Evolutionary conservation across 2,329 filamentous ascomycete genomes (phyloP), one percentile per base, ranked within the genome.

Genomic region (Sordariomycetes sp.): DNA sequence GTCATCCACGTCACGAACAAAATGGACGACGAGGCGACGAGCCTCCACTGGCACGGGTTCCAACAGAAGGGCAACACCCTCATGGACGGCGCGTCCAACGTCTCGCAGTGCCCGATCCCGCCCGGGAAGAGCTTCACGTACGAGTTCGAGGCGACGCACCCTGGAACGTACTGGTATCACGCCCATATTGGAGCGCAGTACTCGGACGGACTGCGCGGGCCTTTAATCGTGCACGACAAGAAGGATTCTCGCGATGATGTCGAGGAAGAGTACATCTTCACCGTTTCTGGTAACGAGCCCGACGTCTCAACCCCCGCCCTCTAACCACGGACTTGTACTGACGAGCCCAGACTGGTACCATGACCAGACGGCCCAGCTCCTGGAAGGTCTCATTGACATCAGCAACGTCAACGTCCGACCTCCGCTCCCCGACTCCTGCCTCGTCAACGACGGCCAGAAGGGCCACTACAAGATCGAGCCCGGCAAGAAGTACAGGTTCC

Each of bases 11-110:
- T 80, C 20, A 68, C 68, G 62, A 83, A 83, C 67, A 65, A 69
- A 37, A 71, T 83, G 7, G 75, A 73, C n/a, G 80, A 81, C 64
- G 70, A 81, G 65, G 76, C 74, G 3, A 78, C 78, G 4, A 76
- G 77, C 51, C 61, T 81, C 1, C 78, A 76, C 67, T 87, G 81
- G 67, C 84, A 87, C 66, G 84, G 84, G 25, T 68, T 86, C 60
- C 77, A 72, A 67, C 79, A 82, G 68, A 71, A 76, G 63, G 73
- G 73, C 40, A 81, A 78, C 1, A 72, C 70, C 5, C 69, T 76
- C 35, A 83, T 85, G 77, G 85, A 88, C 66, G 85, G 85, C 0
- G 76, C 80, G 2, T 71, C 70, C 2, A 74, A 73, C 16, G 75
- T 80, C 4, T 80, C 79, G 1, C 82, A 85, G 64, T 83, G 79